phyloP scores from a whole-genome alignment of 352 stramenopile genomes.

The Phytophthora multivora region DNA sequence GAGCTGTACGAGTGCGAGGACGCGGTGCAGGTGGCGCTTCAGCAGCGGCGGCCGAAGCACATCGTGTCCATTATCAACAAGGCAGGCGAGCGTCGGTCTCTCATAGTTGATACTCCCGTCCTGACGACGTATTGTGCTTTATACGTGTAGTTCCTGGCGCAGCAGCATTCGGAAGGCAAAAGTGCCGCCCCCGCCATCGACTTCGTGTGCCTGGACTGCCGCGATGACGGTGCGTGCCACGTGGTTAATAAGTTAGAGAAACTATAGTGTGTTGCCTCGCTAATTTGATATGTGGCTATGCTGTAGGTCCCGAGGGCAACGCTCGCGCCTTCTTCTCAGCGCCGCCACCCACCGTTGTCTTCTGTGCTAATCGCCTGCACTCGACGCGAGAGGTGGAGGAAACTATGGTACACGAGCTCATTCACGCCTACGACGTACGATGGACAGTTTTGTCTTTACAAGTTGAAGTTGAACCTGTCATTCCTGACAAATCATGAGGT shows the following conservation, averaged over 20 bases:
- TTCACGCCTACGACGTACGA: conserved; percentile 83
- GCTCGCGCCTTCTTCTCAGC: conserved; percentile 86
- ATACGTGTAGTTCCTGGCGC: conserved; percentile 47
- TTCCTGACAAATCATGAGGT: conserved; percentile 2
- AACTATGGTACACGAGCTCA: conserved; percentile 86
- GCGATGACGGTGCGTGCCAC: conserved; percentile 51
- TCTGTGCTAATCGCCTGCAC: conserved; percentile 81
- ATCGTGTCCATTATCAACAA: conserved; percentile 84
- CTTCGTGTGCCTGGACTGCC: conserved; percentile 83
- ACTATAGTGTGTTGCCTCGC: neutral
- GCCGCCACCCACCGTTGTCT: conserved; percentile 79
- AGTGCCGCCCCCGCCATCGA: conserved; percentile 43
- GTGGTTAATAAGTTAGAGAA: neutral
- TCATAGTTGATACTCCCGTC: conserved; percentile 3
- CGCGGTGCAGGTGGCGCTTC: conserved; percentile 76
- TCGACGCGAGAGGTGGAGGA: conserved; percentile 78
- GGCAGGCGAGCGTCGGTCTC: conserved; percentile 29
- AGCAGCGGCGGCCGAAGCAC: conserved; percentile 64
- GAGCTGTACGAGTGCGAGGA: conserved; percentile 82
- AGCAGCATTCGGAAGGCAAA: conserved; percentile 39
- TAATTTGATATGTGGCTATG: neutral
- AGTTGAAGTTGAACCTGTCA: conserved; percentile 16
- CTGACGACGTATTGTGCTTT: neutral
- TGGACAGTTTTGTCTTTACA: neutral
- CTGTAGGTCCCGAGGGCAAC: conserved; percentile 68